A percentile compares a stretch with the other conserved stretches of the same genome.
phyloP scores from a whole-genome alignment of 2,329 filamentous ascomycete species.

The Madurella fahalii region DNA sequence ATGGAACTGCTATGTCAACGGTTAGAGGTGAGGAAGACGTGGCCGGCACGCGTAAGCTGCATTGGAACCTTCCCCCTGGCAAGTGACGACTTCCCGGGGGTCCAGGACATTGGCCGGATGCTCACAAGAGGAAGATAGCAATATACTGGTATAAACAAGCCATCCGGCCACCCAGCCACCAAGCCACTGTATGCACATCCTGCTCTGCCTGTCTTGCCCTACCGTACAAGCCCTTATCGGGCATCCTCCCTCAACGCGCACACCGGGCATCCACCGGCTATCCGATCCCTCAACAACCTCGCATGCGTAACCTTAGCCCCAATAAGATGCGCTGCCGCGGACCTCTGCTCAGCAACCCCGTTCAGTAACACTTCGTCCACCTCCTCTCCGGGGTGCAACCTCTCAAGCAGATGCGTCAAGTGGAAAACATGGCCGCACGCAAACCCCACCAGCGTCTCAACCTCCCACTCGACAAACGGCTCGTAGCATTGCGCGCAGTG shows the following conservation, averaged over 20 bases:
- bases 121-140: neutral
- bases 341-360: conserved; percentile 40
- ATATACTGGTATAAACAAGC: neutral
- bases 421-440: conserved; percentile 81
- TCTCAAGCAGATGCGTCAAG: conserved; percentile 63
- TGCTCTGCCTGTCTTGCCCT: neutral
- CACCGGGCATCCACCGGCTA: conserved; percentile 61
- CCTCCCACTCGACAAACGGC: conserved; percentile 57
- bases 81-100: neutral
- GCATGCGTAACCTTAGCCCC: conserved; percentile 86
- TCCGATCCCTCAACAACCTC: conserved; percentile 67
- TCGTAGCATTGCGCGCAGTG: conserved; percentile 57
- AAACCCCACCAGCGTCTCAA: conserved; percentile 73
- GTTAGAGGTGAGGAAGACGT: too few relatives aligned
- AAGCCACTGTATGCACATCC: neutral
- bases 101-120: neutral
- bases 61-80: neutral
- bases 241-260: conserved; percentile 36
- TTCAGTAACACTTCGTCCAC: conserved; percentile 42
- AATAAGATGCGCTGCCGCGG: conserved; percentile 50
- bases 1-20: too few relatives aligned
- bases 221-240: neutral
- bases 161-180: too few relatives aligned
- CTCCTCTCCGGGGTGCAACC: conserved; percentile 43
- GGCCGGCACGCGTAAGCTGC: neutral